Evolutionary conservation across 176 grass and related monocot species (phyloP).

Genomic region (Aegilops sharonensis): DNA sequence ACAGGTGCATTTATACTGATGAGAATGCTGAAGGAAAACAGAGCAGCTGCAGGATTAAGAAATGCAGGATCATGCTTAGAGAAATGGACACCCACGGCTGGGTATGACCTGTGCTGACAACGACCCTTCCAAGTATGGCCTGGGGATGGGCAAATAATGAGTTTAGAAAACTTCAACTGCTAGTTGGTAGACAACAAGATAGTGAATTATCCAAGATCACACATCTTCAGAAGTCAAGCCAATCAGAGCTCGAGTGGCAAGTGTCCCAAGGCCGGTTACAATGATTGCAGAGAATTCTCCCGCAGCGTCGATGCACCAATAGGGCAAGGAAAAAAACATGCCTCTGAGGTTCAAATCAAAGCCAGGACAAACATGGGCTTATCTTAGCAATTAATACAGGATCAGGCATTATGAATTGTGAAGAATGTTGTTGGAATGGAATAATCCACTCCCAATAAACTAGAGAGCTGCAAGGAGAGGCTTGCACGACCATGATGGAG

Average conservation of each 20-base stretch:
- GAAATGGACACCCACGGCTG: constrained; percentile 48
- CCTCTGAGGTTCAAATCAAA: constrained; percentile 3
- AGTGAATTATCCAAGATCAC: constrained; percentile 24
- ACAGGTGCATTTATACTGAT: constrained; percentile 50
- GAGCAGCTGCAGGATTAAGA: constrained; percentile 27
- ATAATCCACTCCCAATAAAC: constrained; percentile 32
- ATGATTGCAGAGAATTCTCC: constrained; percentile 30
- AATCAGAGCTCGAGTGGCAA: constrained; percentile 23
- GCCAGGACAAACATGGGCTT: constrained; percentile 30
- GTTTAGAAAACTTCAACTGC: constrained; percentile 45
- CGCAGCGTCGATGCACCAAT: constrained; percentile 7
- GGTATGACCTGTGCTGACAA: constrained; percentile 45
- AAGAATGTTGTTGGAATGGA: constrained; percentile 31
- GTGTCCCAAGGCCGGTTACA: constrained; percentile 13
- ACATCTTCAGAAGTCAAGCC: constrained; percentile 25
- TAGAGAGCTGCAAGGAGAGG: constrained; percentile 24
- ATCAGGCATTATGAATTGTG: constrained; percentile 25
- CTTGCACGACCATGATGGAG: constrained; percentile 45
- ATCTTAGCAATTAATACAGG: constrained; percentile 39
- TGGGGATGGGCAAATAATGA: constrained; percentile 17
- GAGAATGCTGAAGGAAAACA: constrained; percentile 17
- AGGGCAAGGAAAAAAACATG: constrained; percentile 14
- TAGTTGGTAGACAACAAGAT: constrained; percentile 38
- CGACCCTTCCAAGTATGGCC: constrained; percentile 25
- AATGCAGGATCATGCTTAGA: constrained; percentile 33